Evolutionary conservation across 192 early-diverging fungal genomes (phyloP).

Genomic region (Piromyces finnis): DNA sequence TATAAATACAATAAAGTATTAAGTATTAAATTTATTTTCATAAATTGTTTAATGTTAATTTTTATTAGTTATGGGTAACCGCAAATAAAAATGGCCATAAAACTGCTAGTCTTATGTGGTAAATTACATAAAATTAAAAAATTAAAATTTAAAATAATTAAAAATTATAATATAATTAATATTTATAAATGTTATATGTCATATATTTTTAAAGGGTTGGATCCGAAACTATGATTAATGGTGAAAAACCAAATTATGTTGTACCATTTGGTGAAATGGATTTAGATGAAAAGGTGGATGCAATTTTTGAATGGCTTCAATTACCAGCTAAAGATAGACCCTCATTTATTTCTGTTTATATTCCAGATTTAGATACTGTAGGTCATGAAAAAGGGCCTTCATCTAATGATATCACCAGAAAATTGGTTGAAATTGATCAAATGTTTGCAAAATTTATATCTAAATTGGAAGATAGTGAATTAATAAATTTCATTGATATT

Average conservation of each 20-base stretch:
- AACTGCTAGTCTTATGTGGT: slow-evolving; percentile 78
- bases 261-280: slow-evolving; percentile 5
- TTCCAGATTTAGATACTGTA: slow-evolving; percentile 57
- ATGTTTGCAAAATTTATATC: background rate
- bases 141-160: too few relatives aligned
- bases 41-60: too few relatives aligned
- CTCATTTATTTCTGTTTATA: slow-evolving; percentile 54
- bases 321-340: slow-evolving; percentile 47
- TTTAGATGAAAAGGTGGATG: slow-evolving; percentile 32
- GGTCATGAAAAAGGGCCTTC: slow-evolving; percentile 61
- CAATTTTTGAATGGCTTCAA: slow-evolving; percentile 61
- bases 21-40: too few relatives aligned
- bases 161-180: too few relatives aligned
- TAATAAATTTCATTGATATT: slow-evolving; percentile 29
- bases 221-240: background rate
- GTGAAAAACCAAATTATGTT: slow-evolving; percentile 35
- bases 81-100: slow-evolving; percentile 45
- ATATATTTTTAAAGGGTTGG: background rate
- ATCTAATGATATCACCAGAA: slow-evolving; percentile 2
- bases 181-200: too few relatives aligned
- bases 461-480: background rate
- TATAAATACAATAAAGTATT: too few relatives aligned
- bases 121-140: background rate
- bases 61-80: slow-evolving; percentile 72
- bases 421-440: background rate